Evolutionary conservation across 2,329 filamentous ascomycete species (phyloP), one percentile per base, ranked within the genome.

Genomic region (Pseudogymnoascus sp.): DNA sequence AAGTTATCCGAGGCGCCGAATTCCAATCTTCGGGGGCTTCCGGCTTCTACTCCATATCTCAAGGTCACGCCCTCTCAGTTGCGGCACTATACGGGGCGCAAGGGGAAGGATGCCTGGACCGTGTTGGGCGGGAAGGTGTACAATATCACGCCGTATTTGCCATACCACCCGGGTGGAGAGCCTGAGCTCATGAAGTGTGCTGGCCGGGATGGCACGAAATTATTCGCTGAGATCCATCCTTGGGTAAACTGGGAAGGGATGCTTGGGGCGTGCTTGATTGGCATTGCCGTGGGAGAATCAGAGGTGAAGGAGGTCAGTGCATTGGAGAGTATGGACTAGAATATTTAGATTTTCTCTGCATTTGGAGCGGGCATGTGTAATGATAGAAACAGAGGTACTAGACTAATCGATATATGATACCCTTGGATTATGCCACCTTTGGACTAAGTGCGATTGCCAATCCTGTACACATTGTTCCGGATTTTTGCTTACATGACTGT

Each of bases 101-200:
- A 89, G 72, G 91, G 91, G 7, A 87, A 84, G 65, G 90, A 96
- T 70, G 91, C 92, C 0, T 99, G 94, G 94, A 95, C 89, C 64
- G 90, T 86, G 1, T 87, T 96, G 64, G 88, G 91, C 64, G 92
- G 93, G 1, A 89, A 90, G 70, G 93, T 97, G 28, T 99, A 97
- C 77, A 97, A 97, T 71, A 87, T 99, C 63, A 88, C 88, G 0
- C 91, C 93, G 0, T 99, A 97, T 72, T 73, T 92, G 36, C 86
- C 89, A 1, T 99, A 92, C 72, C 94, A 99, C 73, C 94, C 94
- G 0, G 94, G 94, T 22, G 94, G 90, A 7, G 84, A 88, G 68
- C 84, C 85, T 4, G 90, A 95, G 76, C 74, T 94, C 65, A 75
- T 89, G 73, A 78, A 84, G 33, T 81, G 79, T 35, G 86, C 86